Evolutionary conservation across 768 basidiomycete genomes (phyloP).

Genomic region (Hysterangium stoloniferum): DNA sequence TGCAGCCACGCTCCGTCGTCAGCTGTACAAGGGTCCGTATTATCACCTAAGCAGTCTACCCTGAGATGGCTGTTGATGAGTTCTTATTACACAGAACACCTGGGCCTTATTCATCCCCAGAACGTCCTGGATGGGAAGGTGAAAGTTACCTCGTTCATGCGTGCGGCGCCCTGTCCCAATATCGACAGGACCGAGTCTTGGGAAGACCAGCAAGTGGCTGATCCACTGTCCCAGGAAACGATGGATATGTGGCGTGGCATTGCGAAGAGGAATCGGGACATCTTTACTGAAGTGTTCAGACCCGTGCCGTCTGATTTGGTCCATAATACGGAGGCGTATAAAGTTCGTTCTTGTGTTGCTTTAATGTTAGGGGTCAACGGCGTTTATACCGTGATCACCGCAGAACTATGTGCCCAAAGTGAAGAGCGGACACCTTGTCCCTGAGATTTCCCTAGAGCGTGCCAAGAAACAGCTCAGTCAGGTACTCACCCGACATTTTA

Average conservation of each 20-base stretch:
- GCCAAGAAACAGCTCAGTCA: slow-evolving; percentile 69
- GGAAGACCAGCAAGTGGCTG: slow-evolving; percentile 64
- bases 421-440: slow-evolving; percentile 75
- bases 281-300: slow-evolving; percentile 81
- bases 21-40: slow-evolving; percentile 66
- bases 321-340: slow-evolving; percentile 69
- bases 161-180: slow-evolving; percentile 64
- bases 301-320: slow-evolving; percentile 83
- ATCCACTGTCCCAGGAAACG: slow-evolving; percentile 64
- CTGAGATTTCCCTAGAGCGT: slow-evolving; percentile 53
- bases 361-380: background rate
- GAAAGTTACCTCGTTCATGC: slow-evolving; percentile 55
- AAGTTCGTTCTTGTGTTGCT: slow-evolving; percentile 35
- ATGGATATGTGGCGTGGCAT: slow-evolving; percentile 57
- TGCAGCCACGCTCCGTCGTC: slow-evolving; percentile 75
- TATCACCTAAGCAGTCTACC: background rate
- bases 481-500: slow-evolving; percentile 19
- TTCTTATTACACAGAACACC: slow-evolving; percentile 49
- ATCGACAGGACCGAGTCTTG: slow-evolving; percentile 50
- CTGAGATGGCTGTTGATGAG: background rate
- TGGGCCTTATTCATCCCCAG: slow-evolving; percentile 81
- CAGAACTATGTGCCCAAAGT: slow-evolving; percentile 70
- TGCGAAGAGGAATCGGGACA: slow-evolving; percentile 71
- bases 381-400: background rate
- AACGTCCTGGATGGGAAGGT: slow-evolving; percentile 33